A percentile compares a stretch with the other conserved stretches of the same genome.
Conservation (phyloP, 176 grass and related monocot genomes). For the Thalia dealbata region DNA sequence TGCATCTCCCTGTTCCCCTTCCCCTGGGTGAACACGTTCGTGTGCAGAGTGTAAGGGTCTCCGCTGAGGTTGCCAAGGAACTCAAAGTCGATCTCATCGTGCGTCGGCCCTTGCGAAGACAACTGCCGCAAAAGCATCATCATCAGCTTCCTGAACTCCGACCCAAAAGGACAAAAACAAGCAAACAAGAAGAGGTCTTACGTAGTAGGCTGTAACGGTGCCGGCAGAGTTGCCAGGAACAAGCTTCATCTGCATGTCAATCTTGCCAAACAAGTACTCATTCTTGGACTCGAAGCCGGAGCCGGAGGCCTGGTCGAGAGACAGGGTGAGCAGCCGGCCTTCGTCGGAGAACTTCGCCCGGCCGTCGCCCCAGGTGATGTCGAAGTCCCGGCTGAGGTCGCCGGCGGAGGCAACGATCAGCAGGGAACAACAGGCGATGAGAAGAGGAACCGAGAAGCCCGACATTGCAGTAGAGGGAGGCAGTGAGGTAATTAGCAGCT, state of each 20-base stretch:
- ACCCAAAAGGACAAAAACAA: no score
- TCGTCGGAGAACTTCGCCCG: not conserved
- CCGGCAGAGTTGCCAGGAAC: conserved; percentile 6
- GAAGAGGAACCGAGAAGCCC: not conserved
- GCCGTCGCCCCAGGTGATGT: conserved; percentile 3
- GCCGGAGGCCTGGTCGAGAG: not conserved
- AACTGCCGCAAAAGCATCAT: not conserved
- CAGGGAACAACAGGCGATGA: not conserved
- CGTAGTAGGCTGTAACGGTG: conserved; percentile 8
- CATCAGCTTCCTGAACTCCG: not conserved
- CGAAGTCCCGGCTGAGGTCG: not conserved
- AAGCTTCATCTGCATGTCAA: conserved; percentile 11
- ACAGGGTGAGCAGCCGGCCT: not conserved
- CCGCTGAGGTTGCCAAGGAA: conserved; percentile 10
- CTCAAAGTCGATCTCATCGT: conserved; percentile 7
- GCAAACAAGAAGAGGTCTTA: not conserved
- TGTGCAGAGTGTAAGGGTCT: conserved; percentile 4
- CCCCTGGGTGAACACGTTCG: conserved; percentile 2
- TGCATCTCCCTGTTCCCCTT: conserved; percentile 10
- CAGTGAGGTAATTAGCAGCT: not conserved
- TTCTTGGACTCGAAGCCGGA: conserved; percentile 1
- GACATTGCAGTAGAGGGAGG: not conserved
- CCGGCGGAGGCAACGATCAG: not conserved
- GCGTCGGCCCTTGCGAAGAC: not conserved
- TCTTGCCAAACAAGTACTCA: conserved; percentile 2